phyloP scores from a whole-genome alignment of 2,329 filamentous ascomycete species.

The Neopestalotiopsis sp. region DNA sequence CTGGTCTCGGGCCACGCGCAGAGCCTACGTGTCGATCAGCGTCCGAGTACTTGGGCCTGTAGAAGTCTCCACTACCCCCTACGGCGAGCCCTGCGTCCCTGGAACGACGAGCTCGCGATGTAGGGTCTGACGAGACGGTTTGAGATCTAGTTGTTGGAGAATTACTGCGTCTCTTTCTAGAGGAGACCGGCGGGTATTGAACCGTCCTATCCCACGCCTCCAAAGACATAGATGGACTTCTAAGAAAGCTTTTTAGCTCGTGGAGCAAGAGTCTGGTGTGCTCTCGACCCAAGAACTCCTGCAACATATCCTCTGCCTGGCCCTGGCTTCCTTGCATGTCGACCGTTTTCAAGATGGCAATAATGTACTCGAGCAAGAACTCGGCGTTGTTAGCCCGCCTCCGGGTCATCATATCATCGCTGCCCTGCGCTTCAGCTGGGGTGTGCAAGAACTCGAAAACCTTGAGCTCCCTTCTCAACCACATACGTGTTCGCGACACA shows the following conservation, averaged over 20 bases:
- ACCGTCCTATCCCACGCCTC: slow-evolving; percentile 82
- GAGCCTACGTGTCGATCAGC: slow-evolving; percentile 1
- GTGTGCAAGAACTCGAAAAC: slow-evolving; percentile 77
- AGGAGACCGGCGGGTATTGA: slow-evolving; percentile 61
- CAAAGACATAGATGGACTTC: slow-evolving; percentile 76
- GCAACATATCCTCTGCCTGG: slow-evolving; percentile 78
- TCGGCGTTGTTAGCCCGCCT: slow-evolving; percentile 74
- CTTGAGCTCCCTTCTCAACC: slow-evolving; percentile 82
- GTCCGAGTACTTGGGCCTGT: background rate
- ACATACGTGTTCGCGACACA: slow-evolving; percentile 77
- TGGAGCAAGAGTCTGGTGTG: slow-evolving; percentile 81
- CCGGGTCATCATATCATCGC: slow-evolving; percentile 32
- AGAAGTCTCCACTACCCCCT: background rate
- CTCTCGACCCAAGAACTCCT: slow-evolving; percentile 77
- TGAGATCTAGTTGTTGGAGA: background rate
- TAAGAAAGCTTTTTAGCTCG: slow-evolving; percentile 81
- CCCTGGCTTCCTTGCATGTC: slow-evolving; percentile 82
- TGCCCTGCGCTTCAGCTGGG: slow-evolving; percentile 29
- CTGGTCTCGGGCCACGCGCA: background rate
- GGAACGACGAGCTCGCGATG: background rate
- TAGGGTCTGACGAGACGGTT: background rate
- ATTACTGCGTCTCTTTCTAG: slow-evolving; percentile 21
- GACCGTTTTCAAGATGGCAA: slow-evolving; percentile 82
- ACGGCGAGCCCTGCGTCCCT: background rate
- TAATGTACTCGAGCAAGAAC: slow-evolving; percentile 84